Evolutionary conservation across 164 flowering plant species (phyloP).

Genomic region (Echeveria elegans): DNA sequence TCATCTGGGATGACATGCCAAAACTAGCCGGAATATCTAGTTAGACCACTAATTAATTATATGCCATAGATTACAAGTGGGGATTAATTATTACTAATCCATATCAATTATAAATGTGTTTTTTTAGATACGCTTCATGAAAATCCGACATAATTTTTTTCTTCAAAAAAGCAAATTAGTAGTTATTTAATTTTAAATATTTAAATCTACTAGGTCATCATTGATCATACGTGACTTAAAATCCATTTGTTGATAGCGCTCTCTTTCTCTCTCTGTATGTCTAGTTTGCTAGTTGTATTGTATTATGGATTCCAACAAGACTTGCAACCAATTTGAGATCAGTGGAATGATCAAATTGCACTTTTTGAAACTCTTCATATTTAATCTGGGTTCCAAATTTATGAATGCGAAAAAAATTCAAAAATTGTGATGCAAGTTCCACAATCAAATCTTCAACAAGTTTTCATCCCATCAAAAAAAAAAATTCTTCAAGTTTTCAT

Average conservation of each 20-base stretch:
- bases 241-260: constrained; percentile 1
- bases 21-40: too few species aligned
- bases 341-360: background rate
- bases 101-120: background rate
- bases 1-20: too few species aligned
- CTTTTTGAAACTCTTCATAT: background rate
- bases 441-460: too few species aligned
- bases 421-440: too few species aligned
- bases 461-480: too few species aligned
- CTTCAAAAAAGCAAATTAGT: background rate
- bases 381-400: background rate
- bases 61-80: too few species aligned
- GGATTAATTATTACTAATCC: background rate
- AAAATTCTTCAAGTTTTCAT: too few species aligned
- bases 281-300: constrained; percentile 2
- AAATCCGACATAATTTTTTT: constrained; percentile 1
- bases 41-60: too few species aligned
- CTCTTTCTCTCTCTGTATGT: too few species aligned
- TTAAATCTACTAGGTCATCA: constrained; percentile 2
- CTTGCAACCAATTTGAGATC: background rate
- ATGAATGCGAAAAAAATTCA: too few species aligned
- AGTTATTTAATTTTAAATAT: background rate
- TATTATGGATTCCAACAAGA: constrained; percentile 3
- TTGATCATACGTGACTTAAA: background rate
- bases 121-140: background rate